Conservation (phyloP, 148 eudicot genomes). For the Polygonum maritimum region DNA sequence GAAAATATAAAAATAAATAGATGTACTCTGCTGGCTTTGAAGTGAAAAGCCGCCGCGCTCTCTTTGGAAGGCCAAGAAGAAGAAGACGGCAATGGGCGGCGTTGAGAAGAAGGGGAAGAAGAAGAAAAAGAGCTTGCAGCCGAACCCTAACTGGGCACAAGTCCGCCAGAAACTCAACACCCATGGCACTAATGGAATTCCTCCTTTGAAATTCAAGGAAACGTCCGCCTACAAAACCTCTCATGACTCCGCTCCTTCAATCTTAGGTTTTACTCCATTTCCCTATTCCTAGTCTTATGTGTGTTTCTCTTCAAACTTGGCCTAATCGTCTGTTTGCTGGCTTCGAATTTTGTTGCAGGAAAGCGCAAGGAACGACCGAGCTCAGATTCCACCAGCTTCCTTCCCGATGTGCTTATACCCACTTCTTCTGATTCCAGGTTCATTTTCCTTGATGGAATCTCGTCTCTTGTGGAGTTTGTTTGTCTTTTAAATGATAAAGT, state of each 20-base stretch:
- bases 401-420: constrained; percentile 9
- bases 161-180: not conserved
- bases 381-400: not conserved
- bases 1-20: too few relatives aligned
- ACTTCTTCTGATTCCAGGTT: constrained; percentile 16
- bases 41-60: constrained; percentile 4
- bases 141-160: constrained; percentile 8
- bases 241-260: not conserved
- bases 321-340: not conserved
- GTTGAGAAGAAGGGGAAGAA: not conserved
- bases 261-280: not conserved
- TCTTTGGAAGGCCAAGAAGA: not conserved
- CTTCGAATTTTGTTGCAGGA: constrained; percentile 6
- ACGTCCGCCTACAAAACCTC: not conserved
- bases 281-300: not conserved
- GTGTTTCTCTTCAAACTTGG: not conserved
- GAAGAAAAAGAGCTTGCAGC: not conserved
- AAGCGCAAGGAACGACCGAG: constrained; percentile 11
- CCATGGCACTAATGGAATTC: not conserved
- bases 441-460: not conserved
- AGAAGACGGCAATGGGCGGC: not conserved
- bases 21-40: not conserved
- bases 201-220: not conserved
- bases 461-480: not conserved
- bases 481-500: not conserved